phyloP scores from a whole-genome alignment of 2,329 filamentous ascomycete species.

The Sporothrix sp. region DNA sequence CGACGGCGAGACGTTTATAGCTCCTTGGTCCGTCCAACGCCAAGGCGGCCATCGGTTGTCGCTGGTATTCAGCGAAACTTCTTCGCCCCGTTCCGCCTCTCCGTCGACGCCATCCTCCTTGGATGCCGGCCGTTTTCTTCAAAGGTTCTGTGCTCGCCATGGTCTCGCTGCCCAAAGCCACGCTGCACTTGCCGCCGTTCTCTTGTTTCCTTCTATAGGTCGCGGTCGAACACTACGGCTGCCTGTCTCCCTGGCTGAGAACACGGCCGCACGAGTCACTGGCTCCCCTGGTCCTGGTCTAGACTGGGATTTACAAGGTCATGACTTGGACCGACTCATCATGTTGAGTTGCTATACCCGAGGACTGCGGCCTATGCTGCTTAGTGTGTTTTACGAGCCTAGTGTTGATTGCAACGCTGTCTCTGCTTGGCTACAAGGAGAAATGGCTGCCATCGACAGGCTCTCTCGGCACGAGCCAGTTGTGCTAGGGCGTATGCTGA shows the following conservation, averaged over 20 bases:
- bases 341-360: constrained; percentile 20
- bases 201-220: constrained; percentile 19
- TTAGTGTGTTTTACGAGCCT: constrained; percentile 23
- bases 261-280: not conserved
- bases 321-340: constrained; percentile 19
- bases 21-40: constrained; percentile 17
- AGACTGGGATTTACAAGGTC: constrained; percentile 1
- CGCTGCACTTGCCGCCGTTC: constrained; percentile 20
- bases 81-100: not conserved
- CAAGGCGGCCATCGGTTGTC: constrained; percentile 5
- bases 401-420: constrained; percentile 23
- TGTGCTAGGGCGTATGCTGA: constrained; percentile 21
- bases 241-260: constrained; percentile 2
- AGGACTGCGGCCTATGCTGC: constrained; percentile 21
- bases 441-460: constrained; percentile 20
- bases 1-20: constrained; percentile 12
- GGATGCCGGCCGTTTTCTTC: constrained; percentile 19
- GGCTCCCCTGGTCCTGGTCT: not conserved
- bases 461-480: constrained; percentile 13
- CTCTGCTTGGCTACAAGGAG: constrained; percentile 24
- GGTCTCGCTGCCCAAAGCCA: constrained; percentile 19
- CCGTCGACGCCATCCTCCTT: constrained; percentile 12
- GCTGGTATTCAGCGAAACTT: not conserved
- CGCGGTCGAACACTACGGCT: constrained; percentile 10
- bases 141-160: constrained; percentile 18